Conservation (phyloP, 2,329 filamentous ascomycete genomes). For the Nemania bipapillata region DNA sequence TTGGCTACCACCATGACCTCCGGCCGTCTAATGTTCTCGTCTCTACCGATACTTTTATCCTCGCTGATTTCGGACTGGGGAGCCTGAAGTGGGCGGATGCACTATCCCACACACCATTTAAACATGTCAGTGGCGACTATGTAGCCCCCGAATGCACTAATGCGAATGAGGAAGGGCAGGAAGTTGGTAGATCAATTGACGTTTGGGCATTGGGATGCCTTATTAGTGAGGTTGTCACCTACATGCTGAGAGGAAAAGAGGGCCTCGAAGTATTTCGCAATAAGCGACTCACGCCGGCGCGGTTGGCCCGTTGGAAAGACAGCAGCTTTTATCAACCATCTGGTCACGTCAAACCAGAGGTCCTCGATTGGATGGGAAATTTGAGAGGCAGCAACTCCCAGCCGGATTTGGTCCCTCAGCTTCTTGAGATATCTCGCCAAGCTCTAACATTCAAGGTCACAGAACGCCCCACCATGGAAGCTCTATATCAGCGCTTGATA, state of each 20-base stretch:
- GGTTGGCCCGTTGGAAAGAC: background rate
- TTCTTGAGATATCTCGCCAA: background rate
- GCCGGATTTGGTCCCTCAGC: background rate
- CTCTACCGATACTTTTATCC: background rate
- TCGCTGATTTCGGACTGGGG: constrained; percentile 19
- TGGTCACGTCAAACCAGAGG: constrained; percentile 1
- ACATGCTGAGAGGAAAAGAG: background rate
- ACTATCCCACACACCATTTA: constrained; percentile 1
- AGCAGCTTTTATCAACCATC: background rate
- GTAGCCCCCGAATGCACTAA: constrained; percentile 12
- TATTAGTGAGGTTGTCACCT: constrained; percentile 1
- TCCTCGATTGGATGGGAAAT: background rate
- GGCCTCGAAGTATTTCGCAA: constrained; percentile 5
- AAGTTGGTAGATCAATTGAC: background rate
- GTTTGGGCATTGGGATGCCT: constrained; percentile 23
- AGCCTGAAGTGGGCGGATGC: background rate
- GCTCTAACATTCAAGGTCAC: too few species aligned
- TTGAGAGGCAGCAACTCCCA: background rate
- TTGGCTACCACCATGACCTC: constrained; percentile 22
- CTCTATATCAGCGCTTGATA: background rate
- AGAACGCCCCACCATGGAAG: too few species aligned
- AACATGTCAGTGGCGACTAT: background rate
- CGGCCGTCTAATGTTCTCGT: constrained; percentile 15
- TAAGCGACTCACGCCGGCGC: background rate
- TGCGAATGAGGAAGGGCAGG: background rate